phyloP scores from a whole-genome alignment of 495 filamentous ascomycete genomes.

The Penicillium tannophilum region DNA sequence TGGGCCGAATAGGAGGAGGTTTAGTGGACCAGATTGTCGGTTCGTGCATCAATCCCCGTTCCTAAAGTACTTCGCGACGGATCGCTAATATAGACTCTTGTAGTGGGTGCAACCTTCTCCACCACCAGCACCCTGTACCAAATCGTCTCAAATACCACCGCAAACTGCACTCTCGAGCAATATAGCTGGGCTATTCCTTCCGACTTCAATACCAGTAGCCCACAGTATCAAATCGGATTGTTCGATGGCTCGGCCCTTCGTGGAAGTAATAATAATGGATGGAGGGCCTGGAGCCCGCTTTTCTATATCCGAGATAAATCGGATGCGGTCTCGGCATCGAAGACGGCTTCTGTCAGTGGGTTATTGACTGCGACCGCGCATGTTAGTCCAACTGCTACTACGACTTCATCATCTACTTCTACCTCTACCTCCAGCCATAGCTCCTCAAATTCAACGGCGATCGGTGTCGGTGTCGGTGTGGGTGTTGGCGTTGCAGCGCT shows the following conservation, averaged over 20 bases:
- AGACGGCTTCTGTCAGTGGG: background rate
- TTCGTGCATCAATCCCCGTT: background rate
- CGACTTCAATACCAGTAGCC: conserved; percentile 11
- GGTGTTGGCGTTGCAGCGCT: conserved; percentile 4
- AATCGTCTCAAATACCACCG: conserved; percentile 2
- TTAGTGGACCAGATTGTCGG: conserved; percentile 8
- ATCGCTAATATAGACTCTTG: background rate
- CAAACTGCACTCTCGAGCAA: conserved; percentile 12
- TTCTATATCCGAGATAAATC: conserved; percentile 10
- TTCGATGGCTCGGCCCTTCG: conserved; percentile 6
- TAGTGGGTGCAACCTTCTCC: conserved; percentile 4
- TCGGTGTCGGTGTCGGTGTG: conserved; percentile 9
- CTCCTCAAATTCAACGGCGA: conserved; percentile 1
- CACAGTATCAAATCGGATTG: conserved; percentile 5
- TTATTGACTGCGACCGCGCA: conserved; percentile 5
- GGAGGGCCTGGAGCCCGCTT: conserved; percentile 7
- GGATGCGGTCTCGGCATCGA: background rate
- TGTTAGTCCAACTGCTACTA: background rate
- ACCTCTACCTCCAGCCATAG: background rate
- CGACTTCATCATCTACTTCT: background rate
- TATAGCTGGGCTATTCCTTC: conserved; percentile 13
- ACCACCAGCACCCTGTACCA: conserved; percentile 6
- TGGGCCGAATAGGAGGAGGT: conserved; percentile 5
- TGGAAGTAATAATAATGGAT: conserved; percentile 7
- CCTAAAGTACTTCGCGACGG: background rate